Percentiles rank a stretch among this genome's conserved stretches.
These are phyloP conservation scores for Orbilia quercus DNA, from an alignment of 2,329 filamentous ascomycete genomes.

Conservation along the genomic window DNA sequence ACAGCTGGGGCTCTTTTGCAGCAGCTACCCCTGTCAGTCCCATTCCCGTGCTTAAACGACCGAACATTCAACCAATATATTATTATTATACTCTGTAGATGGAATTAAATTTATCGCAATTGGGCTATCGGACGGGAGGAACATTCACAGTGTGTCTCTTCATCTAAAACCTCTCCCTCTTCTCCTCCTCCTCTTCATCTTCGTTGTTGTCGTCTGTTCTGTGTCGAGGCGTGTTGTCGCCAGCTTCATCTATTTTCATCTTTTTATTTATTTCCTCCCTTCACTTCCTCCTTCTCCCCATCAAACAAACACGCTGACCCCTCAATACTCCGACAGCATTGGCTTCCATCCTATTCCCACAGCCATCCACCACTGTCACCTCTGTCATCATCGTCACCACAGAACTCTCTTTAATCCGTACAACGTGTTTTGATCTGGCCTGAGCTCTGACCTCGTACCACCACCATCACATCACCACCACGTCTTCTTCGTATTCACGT, in stretches of 20 bases:
- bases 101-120: conserved; percentile 4
- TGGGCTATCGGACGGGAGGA: conserved; percentile 14
- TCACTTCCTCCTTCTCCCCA: conserved; percentile 4
- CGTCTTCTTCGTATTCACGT: too few species aligned
- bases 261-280: too few species aligned
- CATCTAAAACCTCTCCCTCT: conserved; percentile 5
- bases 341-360: not conserved
- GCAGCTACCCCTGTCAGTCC: conserved; percentile 9
- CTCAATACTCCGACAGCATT: not conserved
- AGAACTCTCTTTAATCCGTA: conserved; percentile 1
- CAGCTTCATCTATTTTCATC: too few species aligned
- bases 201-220: not conserved
- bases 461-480: not conserved
- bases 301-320: not conserved
- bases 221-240: conserved; percentile 8
- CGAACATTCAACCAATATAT: too few species aligned
- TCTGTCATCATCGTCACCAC: not conserved
- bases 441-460: not conserved
- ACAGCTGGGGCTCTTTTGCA: not conserved
- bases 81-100: not conserved
- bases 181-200: not conserved
- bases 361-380: too few species aligned
- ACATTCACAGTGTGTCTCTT: not conserved
- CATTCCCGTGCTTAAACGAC: not conserved
- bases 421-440: too few species aligned